Evolutionary conservation across 179 eudicot genomes (phyloP).

Genomic region (Actinidia chinensis): DNA sequence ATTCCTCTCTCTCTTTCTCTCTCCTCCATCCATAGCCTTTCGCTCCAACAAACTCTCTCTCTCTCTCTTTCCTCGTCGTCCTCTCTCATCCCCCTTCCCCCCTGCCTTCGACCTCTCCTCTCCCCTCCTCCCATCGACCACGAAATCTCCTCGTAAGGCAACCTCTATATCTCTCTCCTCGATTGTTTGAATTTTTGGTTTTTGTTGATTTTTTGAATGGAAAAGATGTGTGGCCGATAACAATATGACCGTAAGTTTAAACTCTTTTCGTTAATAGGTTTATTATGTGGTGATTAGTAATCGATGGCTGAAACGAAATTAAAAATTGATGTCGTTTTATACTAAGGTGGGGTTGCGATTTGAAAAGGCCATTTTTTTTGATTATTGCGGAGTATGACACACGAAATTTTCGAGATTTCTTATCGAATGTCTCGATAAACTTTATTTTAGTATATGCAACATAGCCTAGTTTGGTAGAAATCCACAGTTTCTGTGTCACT

Average conservation of each 20-base stretch:
- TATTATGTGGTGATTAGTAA: background rate
- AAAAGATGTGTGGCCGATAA: no score
- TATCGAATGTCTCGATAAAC: no score
- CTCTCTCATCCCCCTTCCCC: constrained; percentile 6
- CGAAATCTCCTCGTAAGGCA: constrained; percentile 49
- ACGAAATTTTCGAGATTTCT: no score
- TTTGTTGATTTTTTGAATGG: background rate
- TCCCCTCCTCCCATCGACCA: constrained; percentile 76
- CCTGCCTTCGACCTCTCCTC: constrained; percentile 21
- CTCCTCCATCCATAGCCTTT: no score
- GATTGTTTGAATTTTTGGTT: background rate
- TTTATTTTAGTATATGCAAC: no score
- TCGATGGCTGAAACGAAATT: background rate
- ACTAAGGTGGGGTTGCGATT: background rate
- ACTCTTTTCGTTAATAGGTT: background rate
- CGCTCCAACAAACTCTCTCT: no score
- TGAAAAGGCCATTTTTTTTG: background rate
- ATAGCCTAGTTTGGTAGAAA: no score
- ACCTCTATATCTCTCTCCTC: constrained; percentile 14
- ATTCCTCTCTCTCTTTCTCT: no score
- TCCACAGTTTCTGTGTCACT: no score
- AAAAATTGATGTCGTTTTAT: background rate
- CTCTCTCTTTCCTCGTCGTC: no score
- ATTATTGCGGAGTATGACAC: no score
- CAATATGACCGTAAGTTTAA: background rate